Conservation (phyloP, 768 basidiomycete species). For the Lactarius trivialis region DNA sequence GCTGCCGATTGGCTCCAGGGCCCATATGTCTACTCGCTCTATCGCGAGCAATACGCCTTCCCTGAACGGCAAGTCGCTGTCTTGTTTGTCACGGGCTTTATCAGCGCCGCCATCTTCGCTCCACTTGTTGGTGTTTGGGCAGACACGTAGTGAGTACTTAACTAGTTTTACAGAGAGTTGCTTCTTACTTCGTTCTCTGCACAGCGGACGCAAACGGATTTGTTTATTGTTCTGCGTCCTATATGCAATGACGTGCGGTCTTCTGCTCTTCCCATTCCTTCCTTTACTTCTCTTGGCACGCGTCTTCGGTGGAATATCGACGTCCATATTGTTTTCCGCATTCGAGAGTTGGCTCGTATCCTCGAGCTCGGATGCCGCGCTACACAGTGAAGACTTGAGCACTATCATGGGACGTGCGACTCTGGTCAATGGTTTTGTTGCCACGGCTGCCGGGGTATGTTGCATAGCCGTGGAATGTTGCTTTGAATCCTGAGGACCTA, state of each 20-base stretch:
- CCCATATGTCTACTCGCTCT: conserved; percentile 71
- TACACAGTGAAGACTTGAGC: conserved; percentile 55
- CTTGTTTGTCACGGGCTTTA: conserved; percentile 72
- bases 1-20: conserved; percentile 79
- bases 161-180: neutral
- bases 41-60: conserved; percentile 59
- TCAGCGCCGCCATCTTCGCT: conserved; percentile 61
- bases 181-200: neutral
- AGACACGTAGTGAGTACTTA: conserved; percentile 54
- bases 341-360: conserved; percentile 78
- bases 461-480: conserved; percentile 19
- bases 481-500: neutral
- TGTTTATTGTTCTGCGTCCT: conserved; percentile 69
- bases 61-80: conserved; percentile 59
- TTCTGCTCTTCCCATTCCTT: conserved; percentile 49
- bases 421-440: conserved; percentile 66
- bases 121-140: conserved; percentile 74
- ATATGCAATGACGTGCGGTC: conserved; percentile 53
- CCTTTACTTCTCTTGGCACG: conserved; percentile 60
- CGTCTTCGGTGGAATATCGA: conserved; percentile 62
- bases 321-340: conserved; percentile 67
- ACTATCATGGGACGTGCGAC: conserved; percentile 69
- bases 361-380: conserved; percentile 43
- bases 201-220: conserved; percentile 58
- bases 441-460: conserved; percentile 56